phyloP scores from a whole-genome alignment of 768 basidiomycete species.

The Boletellus ananiceps region DNA sequence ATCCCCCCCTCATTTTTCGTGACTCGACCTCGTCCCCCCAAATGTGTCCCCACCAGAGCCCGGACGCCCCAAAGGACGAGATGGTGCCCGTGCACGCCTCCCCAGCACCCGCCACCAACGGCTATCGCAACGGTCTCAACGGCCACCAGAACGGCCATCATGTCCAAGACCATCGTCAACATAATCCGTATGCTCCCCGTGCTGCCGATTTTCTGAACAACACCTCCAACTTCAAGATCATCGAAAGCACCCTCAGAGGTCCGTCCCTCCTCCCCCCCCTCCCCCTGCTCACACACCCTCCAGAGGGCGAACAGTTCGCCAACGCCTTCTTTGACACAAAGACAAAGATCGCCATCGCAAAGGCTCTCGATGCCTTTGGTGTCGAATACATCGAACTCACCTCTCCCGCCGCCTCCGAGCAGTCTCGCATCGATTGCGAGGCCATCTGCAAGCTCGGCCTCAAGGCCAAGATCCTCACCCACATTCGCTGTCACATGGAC shows the following conservation, averaged over 20 bases:
- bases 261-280: constrained; percentile 19
- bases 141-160: constrained; percentile 37
- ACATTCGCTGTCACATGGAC: constrained; percentile 99
- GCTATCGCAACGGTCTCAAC: constrained; percentile 38
- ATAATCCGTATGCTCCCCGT: constrained; percentile 83
- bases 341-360: constrained; percentile 98
- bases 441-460: constrained; percentile 98
- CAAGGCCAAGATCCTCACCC: constrained; percentile 94
- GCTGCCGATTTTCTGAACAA: constrained; percentile 91
- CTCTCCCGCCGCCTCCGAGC: constrained; percentile 95
- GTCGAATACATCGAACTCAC: constrained; percentile 99
- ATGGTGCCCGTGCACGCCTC: constrained; percentile 51
- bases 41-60: constrained; percentile 55
- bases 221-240: constrained; percentile 88
- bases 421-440: constrained; percentile 91
- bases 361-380: constrained; percentile 96
- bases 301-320: constrained; percentile 98
- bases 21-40: constrained; percentile 11
- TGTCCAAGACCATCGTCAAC: constrained; percentile 40
- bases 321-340: constrained; percentile 99
- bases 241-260: constrained; percentile 96
- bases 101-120: constrained; percentile 16
- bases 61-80: constrained; percentile 45
- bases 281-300: constrained; percentile 4
- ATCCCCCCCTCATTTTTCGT: not conserved